A percentile compares a stretch with the other conserved stretches of the same genome.
Evolutionary conservation across 2,329 filamentous ascomycete genomes (phyloP).

Genomic region (Ciborinia camelliae): DNA sequence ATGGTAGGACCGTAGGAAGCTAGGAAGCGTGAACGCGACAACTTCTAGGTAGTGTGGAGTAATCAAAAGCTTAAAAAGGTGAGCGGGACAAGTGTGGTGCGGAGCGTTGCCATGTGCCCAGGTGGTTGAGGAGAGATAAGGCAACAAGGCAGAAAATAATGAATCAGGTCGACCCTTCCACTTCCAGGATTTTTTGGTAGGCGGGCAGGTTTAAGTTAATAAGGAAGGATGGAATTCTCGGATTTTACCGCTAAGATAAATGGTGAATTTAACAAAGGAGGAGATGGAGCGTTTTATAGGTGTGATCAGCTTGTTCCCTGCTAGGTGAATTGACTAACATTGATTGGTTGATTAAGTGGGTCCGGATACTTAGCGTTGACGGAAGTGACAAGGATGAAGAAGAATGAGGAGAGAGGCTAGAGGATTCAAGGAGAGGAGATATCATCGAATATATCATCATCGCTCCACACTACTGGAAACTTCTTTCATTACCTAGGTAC

Average conservation of each 20-base stretch:
- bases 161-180: not conserved
- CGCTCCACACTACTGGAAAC: too few relatives aligned
- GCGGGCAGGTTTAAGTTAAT: too few relatives aligned
- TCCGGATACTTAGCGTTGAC: not conserved
- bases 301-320: constrained; percentile 9
- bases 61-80: not conserved
- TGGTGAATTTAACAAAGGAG: constrained; percentile 5
- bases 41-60: constrained; percentile 1
- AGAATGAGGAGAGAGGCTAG: too few relatives aligned
- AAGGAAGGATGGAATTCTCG: too few relatives aligned
- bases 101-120: not conserved
- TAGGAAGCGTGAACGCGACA: not conserved
- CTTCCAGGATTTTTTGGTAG: too few relatives aligned
- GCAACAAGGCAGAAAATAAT: not conserved
- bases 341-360: not conserved
- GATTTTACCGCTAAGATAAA: constrained; percentile 5
- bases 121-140: not conserved
- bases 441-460: too few relatives aligned
- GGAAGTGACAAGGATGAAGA: not conserved
- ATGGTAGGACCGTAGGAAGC: not conserved
- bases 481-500: too few relatives aligned
- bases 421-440: too few relatives aligned
- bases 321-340: not conserved
- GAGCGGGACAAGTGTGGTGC: not conserved
- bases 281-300: constrained; percentile 11